Percentiles rank a stretch among this genome's conserved stretches.
Conservation (phyloP, 495 filamentous ascomycete genomes). For the Tuber indicum region DNA sequence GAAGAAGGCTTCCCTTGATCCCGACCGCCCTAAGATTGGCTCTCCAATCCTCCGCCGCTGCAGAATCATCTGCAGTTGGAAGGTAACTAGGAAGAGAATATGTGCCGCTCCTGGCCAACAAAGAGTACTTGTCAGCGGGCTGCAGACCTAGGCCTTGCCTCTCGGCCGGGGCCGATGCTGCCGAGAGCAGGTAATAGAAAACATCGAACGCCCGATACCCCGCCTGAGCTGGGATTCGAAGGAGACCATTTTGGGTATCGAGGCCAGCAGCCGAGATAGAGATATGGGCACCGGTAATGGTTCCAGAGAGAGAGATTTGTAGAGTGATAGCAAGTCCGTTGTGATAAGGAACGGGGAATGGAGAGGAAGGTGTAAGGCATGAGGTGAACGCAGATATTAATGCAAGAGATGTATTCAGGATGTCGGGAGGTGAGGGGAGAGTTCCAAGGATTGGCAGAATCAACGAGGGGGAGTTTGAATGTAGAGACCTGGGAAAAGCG, state of each 20-base stretch:
- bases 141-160: slow-evolving; percentile 84
- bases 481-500: slow-evolving; percentile 59
- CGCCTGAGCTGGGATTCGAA: slow-evolving; percentile 68
- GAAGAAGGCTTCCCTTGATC: slow-evolving; percentile 75
- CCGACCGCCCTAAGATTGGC: slow-evolving; percentile 76
- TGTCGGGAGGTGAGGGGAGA: slow-evolving; percentile 67
- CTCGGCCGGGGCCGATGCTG: slow-evolving; percentile 81
- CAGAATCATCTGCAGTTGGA: slow-evolving; percentile 86
- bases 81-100: slow-evolving; percentile 84
- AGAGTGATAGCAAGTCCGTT: slow-evolving; percentile 72
- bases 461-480: slow-evolving; percentile 78
- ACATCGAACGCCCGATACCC: slow-evolving; percentile 96
- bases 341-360: slow-evolving; percentile 67
- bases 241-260: slow-evolving; percentile 71
- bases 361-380: slow-evolving; percentile 81
- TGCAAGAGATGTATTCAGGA: slow-evolving; percentile 67
- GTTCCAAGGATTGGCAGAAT: slow-evolving; percentile 73
- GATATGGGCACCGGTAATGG: slow-evolving; percentile 65
- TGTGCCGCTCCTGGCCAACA: slow-evolving; percentile 75
- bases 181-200: slow-evolving; percentile 92
- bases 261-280: slow-evolving; percentile 82
- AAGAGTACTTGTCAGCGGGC: slow-evolving; percentile 64
- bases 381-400: slow-evolving; percentile 78
- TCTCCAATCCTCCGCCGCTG: slow-evolving; percentile 87
- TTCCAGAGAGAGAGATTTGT: slow-evolving; percentile 73